A percentile compares a stretch with the other conserved stretches of the same genome.
Conservation (phyloP, 176 grass and related monocot genomes). For the Zoysia japonica region DNA sequence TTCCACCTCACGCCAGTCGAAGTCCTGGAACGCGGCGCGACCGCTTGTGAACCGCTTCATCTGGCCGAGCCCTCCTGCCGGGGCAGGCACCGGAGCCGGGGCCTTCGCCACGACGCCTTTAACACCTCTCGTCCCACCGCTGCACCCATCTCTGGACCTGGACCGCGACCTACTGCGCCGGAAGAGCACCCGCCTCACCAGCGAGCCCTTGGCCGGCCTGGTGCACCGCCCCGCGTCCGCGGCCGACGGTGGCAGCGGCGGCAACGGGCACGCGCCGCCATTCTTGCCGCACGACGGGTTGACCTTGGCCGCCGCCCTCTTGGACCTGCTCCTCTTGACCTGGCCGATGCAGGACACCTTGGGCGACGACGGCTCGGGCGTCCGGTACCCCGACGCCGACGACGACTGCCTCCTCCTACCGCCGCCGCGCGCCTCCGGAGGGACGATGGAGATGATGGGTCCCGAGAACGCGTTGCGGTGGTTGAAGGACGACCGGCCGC, state of each 20-base stretch:
- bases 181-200: conserved; percentile 54
- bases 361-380: conserved; percentile 81
- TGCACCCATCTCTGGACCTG: neutral
- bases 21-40: conserved; percentile 60
- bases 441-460: conserved; percentile 69
- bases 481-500: conserved; percentile 41
- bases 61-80: conserved; percentile 50
- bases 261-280: conserved; percentile 44
- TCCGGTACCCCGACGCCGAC: conserved; percentile 28
- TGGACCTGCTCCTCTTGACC: conserved; percentile 68
- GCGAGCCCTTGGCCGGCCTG: conserved; percentile 6
- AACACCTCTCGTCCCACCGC: neutral
- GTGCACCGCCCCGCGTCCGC: neutral
- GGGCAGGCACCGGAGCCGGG: neutral
- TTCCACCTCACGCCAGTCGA: conserved; percentile 67
- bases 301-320: conserved; percentile 22
- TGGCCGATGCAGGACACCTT: conserved; percentile 89
- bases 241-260: neutral
- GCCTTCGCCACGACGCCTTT: neutral
- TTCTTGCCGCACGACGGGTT: conserved; percentile 46
- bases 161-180: conserved; percentile 45
- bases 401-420: neutral
- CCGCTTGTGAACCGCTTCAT: conserved; percentile 88
- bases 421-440: conserved; percentile 58
- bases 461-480: conserved; percentile 76